phyloP scores from a whole-genome alignment of 345 rosid genomes.

The Ricinus communis region DNA sequence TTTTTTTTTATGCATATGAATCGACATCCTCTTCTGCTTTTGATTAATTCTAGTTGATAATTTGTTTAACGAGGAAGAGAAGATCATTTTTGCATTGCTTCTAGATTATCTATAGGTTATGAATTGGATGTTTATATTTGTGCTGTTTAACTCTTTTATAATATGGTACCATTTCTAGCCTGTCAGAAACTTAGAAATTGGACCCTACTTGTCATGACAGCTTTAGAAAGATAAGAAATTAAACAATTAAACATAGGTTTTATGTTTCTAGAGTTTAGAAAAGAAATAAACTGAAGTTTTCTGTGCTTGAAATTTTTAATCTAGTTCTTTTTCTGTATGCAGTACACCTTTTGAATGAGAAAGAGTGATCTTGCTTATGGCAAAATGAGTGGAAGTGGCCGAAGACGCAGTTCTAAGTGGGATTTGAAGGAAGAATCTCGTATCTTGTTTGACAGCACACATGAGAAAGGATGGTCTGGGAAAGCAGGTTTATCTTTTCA shows the following conservation, averaged over 20 bases:
- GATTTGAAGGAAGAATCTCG: conserved; percentile 66
- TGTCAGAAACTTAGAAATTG: background rate
- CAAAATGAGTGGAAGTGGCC: conserved; percentile 59
- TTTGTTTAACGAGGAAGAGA: background rate
- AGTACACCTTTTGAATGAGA: conserved; percentile 24
- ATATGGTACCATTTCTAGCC: background rate
- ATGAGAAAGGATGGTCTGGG: conserved; percentile 37
- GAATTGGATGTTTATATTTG: background rate
- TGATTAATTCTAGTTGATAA: background rate
- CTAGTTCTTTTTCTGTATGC: conserved; percentile 8
- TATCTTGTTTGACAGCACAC: conserved; percentile 36
- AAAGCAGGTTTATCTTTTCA: conserved; percentile 42
- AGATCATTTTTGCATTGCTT: background rate
- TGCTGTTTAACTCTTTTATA: background rate
- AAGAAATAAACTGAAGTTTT: background rate
- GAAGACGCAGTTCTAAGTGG: conserved; percentile 76
- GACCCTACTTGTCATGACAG: background rate
- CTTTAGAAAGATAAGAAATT: background rate
- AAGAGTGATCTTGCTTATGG: conserved; percentile 20
- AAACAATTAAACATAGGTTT: background rate
- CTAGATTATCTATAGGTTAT: background rate
- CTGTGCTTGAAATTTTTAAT: background rate
- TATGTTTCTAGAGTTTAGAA: background rate
- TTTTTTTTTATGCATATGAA: background rate
- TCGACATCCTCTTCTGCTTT: background rate